phyloP scores from a whole-genome alignment of 495 filamentous ascomycete genomes.

The Ramalina peruviana region DNA sequence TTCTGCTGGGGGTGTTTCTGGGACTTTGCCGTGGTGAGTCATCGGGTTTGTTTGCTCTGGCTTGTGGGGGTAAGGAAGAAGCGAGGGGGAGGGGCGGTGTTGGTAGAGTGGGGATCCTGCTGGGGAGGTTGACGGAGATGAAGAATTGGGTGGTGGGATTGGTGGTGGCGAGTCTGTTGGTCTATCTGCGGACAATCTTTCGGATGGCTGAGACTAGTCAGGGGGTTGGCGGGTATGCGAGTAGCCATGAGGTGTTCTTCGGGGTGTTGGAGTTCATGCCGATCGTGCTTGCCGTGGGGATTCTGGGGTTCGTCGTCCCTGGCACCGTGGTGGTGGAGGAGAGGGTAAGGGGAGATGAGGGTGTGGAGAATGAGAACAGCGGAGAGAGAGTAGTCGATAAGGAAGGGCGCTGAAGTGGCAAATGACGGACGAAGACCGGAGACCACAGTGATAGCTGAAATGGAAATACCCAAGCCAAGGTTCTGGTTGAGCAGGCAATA shows the following conservation, averaged over 20 bases:
- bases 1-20: too few species aligned
- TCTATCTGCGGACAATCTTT: conserved; percentile 40
- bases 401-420: too few species aligned
- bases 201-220: conserved; percentile 40
- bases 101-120: too few species aligned
- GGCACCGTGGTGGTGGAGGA: conserved; percentile 19
- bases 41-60: too few species aligned
- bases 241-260: conserved; percentile 35
- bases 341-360: not conserved
- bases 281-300: conserved; percentile 30
- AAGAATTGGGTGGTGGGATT: conserved; percentile 18
- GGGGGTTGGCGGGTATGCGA: conserved; percentile 31
- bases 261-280: conserved; percentile 39
- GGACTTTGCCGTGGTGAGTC: too few species aligned
- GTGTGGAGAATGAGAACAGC: not conserved
- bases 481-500: too few species aligned
- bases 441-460: too few species aligned
- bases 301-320: conserved; percentile 34
- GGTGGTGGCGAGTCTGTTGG: conserved; percentile 27
- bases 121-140: too few species aligned
- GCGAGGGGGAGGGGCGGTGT: too few species aligned
- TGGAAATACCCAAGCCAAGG: too few species aligned
- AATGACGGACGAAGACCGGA: too few species aligned
- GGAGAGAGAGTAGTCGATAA: not conserved
- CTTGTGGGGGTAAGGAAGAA: too few species aligned